Base-by-base conservation (phyloP, 75 land plant species). In the Cryptomeria japonica region DNA sequence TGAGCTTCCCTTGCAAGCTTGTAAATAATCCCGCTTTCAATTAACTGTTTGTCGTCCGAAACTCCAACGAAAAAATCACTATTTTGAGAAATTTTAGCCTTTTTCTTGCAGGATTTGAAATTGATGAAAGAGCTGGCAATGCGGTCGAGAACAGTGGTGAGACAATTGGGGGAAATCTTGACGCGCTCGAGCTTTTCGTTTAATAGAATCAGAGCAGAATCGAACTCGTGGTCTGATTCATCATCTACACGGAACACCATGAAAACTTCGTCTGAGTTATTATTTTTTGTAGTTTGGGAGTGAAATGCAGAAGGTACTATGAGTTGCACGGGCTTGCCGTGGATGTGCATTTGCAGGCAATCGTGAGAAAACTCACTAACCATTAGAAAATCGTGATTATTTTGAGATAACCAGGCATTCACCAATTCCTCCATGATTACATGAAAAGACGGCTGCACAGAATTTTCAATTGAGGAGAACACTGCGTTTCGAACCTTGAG, bases 171-270 rank as follows among this genome's bases (percentile, higher is more conserved):
- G 1, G 31, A n/a, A 42, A 89, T 58, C 7, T 51, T 80, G 22
- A 89, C 87, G 44, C 88, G 84, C 76, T 89, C 90, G 25, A 89
- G 78, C 44, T 68, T 87, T 16, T 89, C 90, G 72, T 87, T 89
- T 18, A 89, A 47, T 11, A 72, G 3, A 39, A 25, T 16, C 51
- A 89, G 88, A 49, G 70, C 3, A 64, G 70, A 19, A 22, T 64
- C 70, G 70, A 64, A 64, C 0, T 64, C 70, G 70, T 5, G 0
- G 70, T 64, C 70, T 3, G 70, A 64, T 64, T 64, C 70, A 18
- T 64, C 70, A 64, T 64, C 70, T 64, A 19, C 28, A 19, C 70
- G 19, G 22, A 64, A 28, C 70, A 25, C 70, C 70, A 64, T 64
- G 70, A 64, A 64, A 64, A 64, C 70, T 64, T 64, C 70, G 19